phyloP scores from a whole-genome alignment of 768 basidiomycete species.

The Russula brevipes region DNA sequence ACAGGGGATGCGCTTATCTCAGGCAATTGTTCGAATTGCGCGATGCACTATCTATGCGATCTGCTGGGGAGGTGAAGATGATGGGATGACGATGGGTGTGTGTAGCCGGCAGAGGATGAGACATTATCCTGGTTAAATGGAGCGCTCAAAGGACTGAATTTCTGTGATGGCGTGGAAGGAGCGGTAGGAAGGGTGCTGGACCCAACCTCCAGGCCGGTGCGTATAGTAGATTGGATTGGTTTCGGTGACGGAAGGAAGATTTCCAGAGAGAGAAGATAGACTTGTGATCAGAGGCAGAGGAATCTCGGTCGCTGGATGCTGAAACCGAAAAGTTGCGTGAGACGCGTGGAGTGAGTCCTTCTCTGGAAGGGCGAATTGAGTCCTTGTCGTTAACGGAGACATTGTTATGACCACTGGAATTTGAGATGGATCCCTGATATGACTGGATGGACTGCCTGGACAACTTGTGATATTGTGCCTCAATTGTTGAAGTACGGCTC shows the following conservation, averaged over 20 bases:
- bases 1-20: slow-evolving; percentile 95
- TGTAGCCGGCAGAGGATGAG: too few relatives aligned
- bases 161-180: too few relatives aligned
- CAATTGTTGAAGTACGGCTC: slow-evolving; percentile 29
- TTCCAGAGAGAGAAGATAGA: slow-evolving; percentile 31
- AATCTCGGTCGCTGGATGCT: slow-evolving; percentile 17
- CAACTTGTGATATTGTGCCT: slow-evolving; percentile 71
- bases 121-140: too few relatives aligned
- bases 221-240: slow-evolving; percentile 30
- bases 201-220: slow-evolving; percentile 41
- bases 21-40: slow-evolving; percentile 60
- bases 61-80: slow-evolving; percentile 46
- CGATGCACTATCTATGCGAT: too few relatives aligned
- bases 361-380: slow-evolving; percentile 42
- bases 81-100: slow-evolving; percentile 15
- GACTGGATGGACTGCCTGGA: slow-evolving; percentile 73
- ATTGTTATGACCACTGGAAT: slow-evolving; percentile 52
- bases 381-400: slow-evolving; percentile 41
- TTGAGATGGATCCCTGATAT: slow-evolving; percentile 65
- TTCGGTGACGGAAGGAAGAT: slow-evolving; percentile 32
- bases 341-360: slow-evolving; percentile 43
- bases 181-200: not conserved
- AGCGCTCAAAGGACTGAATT: too few relatives aligned
- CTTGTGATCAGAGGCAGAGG: slow-evolving; percentile 28
- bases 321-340: slow-evolving; percentile 10